phyloP scores from a whole-genome alignment of 306 rosid species.

The Prunus mira region DNA sequence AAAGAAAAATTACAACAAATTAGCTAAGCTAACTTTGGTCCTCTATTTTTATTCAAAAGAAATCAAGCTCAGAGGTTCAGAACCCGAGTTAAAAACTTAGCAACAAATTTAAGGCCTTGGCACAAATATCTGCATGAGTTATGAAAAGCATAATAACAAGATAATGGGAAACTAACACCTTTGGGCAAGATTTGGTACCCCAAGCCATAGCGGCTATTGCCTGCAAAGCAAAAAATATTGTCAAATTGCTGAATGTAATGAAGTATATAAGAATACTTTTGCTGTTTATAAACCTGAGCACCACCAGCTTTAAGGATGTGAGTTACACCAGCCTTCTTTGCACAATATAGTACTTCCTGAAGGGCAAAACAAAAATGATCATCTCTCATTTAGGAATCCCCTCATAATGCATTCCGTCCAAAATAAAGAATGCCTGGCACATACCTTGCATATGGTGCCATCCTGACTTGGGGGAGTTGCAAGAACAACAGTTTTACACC shows the following conservation, averaged over 20 bases:
- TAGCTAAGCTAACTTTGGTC: not conserved
- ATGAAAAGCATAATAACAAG: not conserved
- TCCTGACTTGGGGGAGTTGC: constrained; percentile 89
- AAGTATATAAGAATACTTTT: not conserved
- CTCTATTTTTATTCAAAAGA: not conserved
- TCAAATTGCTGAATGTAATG: constrained; percentile 1
- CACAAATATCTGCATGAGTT: not conserved
- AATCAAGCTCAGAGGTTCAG: not conserved
- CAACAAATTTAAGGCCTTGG: constrained; percentile 2
- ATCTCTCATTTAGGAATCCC: constrained; percentile 14
- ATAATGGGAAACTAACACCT: constrained; percentile 45
- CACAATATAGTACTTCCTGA: constrained; percentile 96
- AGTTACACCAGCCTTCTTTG: constrained; percentile 97
- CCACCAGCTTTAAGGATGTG: constrained; percentile 99
- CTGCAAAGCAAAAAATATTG: constrained; percentile 37
- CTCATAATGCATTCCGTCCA: constrained; percentile 11
- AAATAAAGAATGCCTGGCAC: constrained; percentile 66
- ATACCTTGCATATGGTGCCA: constrained; percentile 93
- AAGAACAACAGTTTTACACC: constrained; percentile 86
- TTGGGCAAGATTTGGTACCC: constrained; percentile 98
- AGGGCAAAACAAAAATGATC: constrained; percentile 19
- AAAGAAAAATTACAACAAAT: not conserved
- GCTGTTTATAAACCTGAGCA: constrained; percentile 73
- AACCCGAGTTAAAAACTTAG: not conserved
- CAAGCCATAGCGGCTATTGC: constrained; percentile 98